A percentile compares a stretch with the other conserved stretches of the same genome.
Evolutionary conservation across 208 protist genomes (phyloP).

Genomic region (Acanthamoeba royreba): DNA sequence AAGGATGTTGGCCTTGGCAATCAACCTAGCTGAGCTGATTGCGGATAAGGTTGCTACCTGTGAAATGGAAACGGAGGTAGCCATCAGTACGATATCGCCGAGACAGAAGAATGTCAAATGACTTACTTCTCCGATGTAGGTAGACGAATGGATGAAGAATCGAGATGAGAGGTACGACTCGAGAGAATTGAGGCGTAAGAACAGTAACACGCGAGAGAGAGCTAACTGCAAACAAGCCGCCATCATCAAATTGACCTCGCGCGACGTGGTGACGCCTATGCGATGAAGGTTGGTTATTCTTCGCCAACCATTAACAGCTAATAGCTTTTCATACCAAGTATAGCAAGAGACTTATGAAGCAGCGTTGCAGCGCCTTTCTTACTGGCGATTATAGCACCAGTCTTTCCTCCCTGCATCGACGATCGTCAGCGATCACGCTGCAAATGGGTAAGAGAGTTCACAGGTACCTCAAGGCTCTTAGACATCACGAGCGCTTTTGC

Average conservation of each 20-base stretch:
- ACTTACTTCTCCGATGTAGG: background rate
- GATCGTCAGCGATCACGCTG: no score
- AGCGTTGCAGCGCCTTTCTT: background rate
- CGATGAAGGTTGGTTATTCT: no score
- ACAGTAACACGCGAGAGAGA: background rate
- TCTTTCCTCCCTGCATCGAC: background rate
- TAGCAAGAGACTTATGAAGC: background rate
- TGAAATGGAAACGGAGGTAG: background rate
- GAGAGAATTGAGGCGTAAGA: background rate
- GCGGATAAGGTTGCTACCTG: background rate
- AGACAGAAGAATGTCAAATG: no score
- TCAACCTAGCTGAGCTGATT: background rate
- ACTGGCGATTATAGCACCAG: background rate
- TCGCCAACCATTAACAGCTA: no score
- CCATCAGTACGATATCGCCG: no score
- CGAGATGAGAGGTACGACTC: background rate
- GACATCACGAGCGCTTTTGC: background rate
- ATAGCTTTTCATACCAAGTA: no score
- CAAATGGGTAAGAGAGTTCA: background rate
- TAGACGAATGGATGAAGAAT: constrained; percentile 1
- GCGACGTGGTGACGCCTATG: background rate
- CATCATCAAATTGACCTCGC: background rate
- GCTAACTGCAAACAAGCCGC: background rate
- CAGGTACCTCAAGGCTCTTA: background rate
- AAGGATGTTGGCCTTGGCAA: background rate